Conservation (phyloP, 371 early-diverging fungal genomes). For the Mortierella sp. region DNA sequence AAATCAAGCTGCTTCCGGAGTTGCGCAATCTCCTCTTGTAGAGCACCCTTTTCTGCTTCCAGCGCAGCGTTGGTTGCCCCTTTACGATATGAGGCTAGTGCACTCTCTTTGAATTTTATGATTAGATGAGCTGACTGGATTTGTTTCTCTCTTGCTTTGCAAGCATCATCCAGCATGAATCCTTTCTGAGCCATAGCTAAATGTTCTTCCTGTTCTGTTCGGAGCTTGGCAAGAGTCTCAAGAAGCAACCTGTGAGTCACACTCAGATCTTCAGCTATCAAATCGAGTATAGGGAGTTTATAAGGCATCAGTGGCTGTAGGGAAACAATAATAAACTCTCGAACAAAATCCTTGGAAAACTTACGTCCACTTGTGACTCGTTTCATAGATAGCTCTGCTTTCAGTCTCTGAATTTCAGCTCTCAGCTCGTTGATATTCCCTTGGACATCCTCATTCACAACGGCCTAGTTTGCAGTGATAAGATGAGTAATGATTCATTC, state of each 20-base stretch:
- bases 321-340: neutral
- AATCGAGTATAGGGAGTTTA: neutral
- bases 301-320: no score
- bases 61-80: constrained; percentile 32
- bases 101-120: constrained; percentile 53
- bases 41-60: constrained; percentile 45
- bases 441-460: constrained; percentile 73
- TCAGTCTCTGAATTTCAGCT: constrained; percentile 64
- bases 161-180: constrained; percentile 49
- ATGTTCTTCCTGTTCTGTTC: constrained; percentile 40
- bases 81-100: constrained; percentile 41
- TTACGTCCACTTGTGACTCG: constrained; percentile 18
- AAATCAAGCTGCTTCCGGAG: constrained; percentile 45
- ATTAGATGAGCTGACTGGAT: constrained; percentile 50
- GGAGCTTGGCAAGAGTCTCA: constrained; percentile 35
- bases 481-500: neutral
- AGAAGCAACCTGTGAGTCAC: constrained; percentile 23
- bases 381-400: constrained; percentile 36
- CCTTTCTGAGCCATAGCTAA: constrained; percentile 37
- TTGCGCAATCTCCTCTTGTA: constrained; percentile 38
- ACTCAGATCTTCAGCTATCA: constrained; percentile 22
- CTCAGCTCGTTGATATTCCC: constrained; percentile 70
- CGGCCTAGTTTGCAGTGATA: constrained; percentile 50
- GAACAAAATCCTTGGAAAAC: neutral
- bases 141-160: constrained; percentile 53